Base-by-base conservation (phyloP, 2,329 filamentous ascomycete species). In the Penicillium digitatum region DNA sequence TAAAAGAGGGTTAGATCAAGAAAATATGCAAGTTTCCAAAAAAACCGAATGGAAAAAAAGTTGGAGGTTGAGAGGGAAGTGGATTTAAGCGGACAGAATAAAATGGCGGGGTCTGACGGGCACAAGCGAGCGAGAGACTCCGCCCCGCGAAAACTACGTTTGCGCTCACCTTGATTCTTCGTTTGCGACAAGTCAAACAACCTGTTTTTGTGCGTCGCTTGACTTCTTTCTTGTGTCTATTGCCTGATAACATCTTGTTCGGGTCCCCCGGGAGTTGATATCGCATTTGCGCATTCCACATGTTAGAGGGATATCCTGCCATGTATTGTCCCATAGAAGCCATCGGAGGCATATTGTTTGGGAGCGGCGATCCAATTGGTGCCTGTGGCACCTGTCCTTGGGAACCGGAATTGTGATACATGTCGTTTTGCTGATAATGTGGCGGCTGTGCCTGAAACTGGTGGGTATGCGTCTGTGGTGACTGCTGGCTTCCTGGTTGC, bases 141-240 rank as follows among this genome's bases (percentile, higher is more conserved):
- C 53, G 55, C 62, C 60, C 62, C 63, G 61, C 62, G 60, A 52
- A 53, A 53, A 47, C 44, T 52, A 50, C 46, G 52, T 49, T 48
- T 49, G 54, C 56, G 55, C 51, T 73, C 75, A 89, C 87, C 85
- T 89, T 89, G 73, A 89, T 89, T 76, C 87, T 79, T 65, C 87
- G 79, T 71, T 84, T 84, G 66, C 82, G 76, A 73, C 82, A 85
- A 22, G 82, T 85, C 65, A 85, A 69, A 73, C 87, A 89, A n/a
- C 85, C 85, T 1, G 85, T 88, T 75, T 88, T 88, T 54, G 87
- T 89, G 69, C 87, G 80, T 62, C 87, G 80, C 76, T 89, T 89
- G 71, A 89, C 88, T 74, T 90, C 86, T 75, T 88, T 86, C 73
- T 79, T 79, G 70, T 87, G 84, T 65, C 85, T 78, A 45, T 82